Evolutionary conservation across 371 early-diverging fungal genomes (phyloP).

Genomic region (Cokeromyces recurvatus): DNA sequence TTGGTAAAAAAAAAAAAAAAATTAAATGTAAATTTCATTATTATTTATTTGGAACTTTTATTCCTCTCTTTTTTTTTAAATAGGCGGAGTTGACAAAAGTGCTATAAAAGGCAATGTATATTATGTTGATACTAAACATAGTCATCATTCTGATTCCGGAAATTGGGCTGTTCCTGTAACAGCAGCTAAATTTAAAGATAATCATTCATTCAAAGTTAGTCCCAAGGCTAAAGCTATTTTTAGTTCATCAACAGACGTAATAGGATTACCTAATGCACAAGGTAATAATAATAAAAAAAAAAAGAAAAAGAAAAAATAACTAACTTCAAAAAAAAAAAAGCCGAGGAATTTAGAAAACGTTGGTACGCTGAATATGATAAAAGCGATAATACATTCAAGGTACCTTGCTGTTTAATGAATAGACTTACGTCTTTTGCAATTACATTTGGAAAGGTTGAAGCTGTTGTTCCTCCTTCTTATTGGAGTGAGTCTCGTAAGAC

Average conservation of each 20-base stretch:
- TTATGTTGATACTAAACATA: constrained; percentile 22
- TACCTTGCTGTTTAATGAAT: constrained; percentile 42
- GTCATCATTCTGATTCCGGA: constrained; percentile 16
- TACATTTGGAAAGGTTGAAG: constrained; percentile 28
- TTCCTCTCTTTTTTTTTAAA: background rate
- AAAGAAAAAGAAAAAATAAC: background rate
- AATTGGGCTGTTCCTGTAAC: constrained; percentile 44
- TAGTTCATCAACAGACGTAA: constrained; percentile 33
- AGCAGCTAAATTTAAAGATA: constrained; percentile 31
- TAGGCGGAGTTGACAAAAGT: constrained; percentile 40
- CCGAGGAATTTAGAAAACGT: constrained; percentile 35
- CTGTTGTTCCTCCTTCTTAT: constrained; percentile 35
- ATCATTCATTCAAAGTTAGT: constrained; percentile 22
- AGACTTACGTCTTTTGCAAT: constrained; percentile 35
- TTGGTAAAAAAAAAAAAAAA: constrained; percentile 18
- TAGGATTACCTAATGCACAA: constrained; percentile 41
- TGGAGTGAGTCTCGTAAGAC: constrained; percentile 35
- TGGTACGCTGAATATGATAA: constrained; percentile 39
- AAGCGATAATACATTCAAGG: constrained; percentile 30
- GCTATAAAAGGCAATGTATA: constrained; percentile 36
- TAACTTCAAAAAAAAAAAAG: too few relatives aligned
- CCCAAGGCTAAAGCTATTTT: constrained; percentile 34
- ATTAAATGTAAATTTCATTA: background rate
- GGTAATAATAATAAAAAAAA: constrained; percentile 14
- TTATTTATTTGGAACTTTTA: background rate